These are phyloP conservation scores for Vaccinium myrtillus DNA, from an alignment of 148 eudicot species.

Conservation along the genomic window DNA sequence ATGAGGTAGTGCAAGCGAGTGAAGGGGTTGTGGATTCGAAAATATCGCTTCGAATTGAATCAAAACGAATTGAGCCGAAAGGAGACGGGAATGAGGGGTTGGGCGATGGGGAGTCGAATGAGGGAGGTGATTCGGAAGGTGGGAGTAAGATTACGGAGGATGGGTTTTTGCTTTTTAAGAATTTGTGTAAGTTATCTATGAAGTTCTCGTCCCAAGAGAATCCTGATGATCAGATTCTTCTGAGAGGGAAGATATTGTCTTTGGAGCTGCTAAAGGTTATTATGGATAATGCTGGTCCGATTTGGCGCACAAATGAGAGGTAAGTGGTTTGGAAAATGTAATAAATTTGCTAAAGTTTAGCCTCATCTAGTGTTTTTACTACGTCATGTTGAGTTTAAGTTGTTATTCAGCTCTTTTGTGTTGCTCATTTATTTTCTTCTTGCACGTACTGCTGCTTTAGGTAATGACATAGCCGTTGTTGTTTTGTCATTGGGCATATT, in stretches of 20 bases:
- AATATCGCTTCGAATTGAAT: slow-evolving; percentile 15
- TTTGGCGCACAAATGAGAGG: slow-evolving; percentile 93
- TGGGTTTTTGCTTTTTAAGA: slow-evolving; percentile 77
- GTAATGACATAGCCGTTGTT: background rate
- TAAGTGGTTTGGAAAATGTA: slow-evolving; percentile 22
- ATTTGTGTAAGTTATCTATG: slow-evolving; percentile 93
- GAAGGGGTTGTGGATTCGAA: slow-evolving; percentile 35
- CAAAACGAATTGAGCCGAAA: slow-evolving; percentile 18
- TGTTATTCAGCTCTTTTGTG: background rate
- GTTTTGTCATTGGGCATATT: background rate
- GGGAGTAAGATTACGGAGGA: slow-evolving; percentile 74
- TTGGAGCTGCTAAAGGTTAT: slow-evolving; percentile 86
- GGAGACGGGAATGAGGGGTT: slow-evolving; percentile 26
- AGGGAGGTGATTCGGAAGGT: slow-evolving; percentile 28
- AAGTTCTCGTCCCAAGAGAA: slow-evolving; percentile 86
- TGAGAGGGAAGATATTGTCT: slow-evolving; percentile 89
- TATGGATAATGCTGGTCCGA: slow-evolving; percentile 76
- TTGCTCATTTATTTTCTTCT: background rate
- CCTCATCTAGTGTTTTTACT: background rate
- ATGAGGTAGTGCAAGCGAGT: slow-evolving; percentile 62
- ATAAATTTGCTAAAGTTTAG: background rate
- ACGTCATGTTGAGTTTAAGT: background rate
- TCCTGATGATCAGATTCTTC: slow-evolving; percentile 82
- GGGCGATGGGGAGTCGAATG: slow-evolving; percentile 22
- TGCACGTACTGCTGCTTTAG: background rate